phyloP scores from a whole-genome alignment of 108 stramenopile species.

The Cyclostephanos tholiformis region DNA sequence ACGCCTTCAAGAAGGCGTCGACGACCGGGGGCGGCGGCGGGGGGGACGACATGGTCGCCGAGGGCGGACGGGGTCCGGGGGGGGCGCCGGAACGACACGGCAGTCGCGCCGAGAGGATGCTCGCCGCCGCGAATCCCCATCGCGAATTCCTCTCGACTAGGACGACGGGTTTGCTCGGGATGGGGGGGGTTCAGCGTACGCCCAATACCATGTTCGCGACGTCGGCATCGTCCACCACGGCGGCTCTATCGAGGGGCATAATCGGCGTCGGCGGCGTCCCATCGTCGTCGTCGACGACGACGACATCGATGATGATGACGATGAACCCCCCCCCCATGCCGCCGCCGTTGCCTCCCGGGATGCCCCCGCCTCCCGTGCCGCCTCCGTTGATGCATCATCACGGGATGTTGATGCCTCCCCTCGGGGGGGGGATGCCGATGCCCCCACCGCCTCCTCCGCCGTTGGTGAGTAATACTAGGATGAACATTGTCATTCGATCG shows the following conservation, averaged over 20 bases:
- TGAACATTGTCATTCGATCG: background rate
- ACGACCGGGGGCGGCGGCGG: constrained; percentile 13
- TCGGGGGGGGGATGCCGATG: background rate
- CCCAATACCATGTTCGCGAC: constrained; percentile 56
- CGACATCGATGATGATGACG: constrained; percentile 1
- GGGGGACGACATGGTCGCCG: constrained; percentile 47
- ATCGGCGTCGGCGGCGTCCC: background rate
- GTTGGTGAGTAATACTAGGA: background rate
- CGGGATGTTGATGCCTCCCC: background rate
- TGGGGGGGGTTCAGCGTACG: constrained; percentile 38
- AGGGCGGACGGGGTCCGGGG: constrained; percentile 57
- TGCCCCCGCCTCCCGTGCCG: constrained; percentile 24
- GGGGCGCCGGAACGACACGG: constrained; percentile 93
- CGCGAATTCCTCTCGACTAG: constrained; percentile 47
- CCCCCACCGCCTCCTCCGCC: constrained; percentile 26
- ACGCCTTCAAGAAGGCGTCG: constrained; percentile 96
- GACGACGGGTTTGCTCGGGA: constrained; percentile 41
- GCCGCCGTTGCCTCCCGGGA: constrained; percentile 17
- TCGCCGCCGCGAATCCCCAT: constrained; percentile 85
- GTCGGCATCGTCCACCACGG: constrained; percentile 19
- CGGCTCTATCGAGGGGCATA: constrained; percentile 8
- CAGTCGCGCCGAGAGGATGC: constrained; percentile 94
- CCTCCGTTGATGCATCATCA: constrained; percentile 14
- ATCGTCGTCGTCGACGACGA: constrained; percentile 14
- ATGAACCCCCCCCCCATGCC: constrained; percentile 14